phyloP scores from a whole-genome alignment of 352 stramenopile species.

The Phytophthora meadii region DNA sequence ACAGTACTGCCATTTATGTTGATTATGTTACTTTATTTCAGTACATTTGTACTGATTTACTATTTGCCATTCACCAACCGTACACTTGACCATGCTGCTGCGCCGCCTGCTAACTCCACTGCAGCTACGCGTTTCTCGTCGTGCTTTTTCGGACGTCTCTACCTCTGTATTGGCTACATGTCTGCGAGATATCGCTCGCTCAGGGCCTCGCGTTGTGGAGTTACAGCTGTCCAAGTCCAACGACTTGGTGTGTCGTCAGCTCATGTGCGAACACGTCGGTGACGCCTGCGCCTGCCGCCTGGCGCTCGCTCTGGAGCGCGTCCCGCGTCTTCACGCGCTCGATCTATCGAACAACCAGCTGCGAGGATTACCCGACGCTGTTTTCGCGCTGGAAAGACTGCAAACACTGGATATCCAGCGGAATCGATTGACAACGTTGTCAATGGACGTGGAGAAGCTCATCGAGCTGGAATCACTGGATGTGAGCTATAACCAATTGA shows the following conservation, averaged over 20 bases:
- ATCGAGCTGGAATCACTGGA: slow-evolving; percentile 68
- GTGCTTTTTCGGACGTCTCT: slow-evolving; percentile 10
- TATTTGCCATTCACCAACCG: no score
- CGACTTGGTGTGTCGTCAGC: slow-evolving; percentile 92
- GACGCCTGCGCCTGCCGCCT: slow-evolving; percentile 87
- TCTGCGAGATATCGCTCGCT: slow-evolving; percentile 75
- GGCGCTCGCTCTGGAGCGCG: slow-evolving; percentile 76
- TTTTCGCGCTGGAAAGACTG: slow-evolving; percentile 76
- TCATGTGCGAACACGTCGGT: slow-evolving; percentile 93
- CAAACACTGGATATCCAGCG: slow-evolving; percentile 63
- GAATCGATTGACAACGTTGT: slow-evolving; percentile 69
- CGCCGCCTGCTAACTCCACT: not conserved
- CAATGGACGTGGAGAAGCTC: slow-evolving; percentile 52
- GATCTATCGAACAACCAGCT: slow-evolving; percentile 85
- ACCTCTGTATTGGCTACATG: slow-evolving; percentile 29
- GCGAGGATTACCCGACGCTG: slow-evolving; percentile 70
- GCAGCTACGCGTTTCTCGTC: not conserved
- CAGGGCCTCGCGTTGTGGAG: slow-evolving; percentile 47
- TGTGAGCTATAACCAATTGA: slow-evolving; percentile 61
- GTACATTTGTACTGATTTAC: no score
- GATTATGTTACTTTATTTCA: no score
- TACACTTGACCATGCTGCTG: slow-evolving; percentile 11
- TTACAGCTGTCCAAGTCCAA: slow-evolving; percentile 78
- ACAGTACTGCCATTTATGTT: no score
- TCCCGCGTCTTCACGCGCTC: slow-evolving; percentile 68